phyloP scores from a whole-genome alignment of 1,284 basidiomycete genomes.

The Sanghuangporus weigelae region DNA sequence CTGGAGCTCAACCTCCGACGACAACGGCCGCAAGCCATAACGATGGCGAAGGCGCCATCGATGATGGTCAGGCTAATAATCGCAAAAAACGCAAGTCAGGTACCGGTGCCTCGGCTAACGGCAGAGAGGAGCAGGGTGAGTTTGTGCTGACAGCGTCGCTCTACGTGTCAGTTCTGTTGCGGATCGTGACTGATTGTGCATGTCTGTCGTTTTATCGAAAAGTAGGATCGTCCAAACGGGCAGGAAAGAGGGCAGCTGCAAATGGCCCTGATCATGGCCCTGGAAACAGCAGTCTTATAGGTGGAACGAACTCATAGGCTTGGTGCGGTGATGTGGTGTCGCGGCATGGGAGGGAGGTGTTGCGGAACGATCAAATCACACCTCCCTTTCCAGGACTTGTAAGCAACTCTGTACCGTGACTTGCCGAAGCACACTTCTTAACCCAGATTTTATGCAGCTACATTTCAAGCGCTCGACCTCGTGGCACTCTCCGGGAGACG shows the following conservation, averaged over 20 bases:
- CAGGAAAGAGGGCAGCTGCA: constrained; percentile 1
- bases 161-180: background rate
- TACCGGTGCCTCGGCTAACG: background rate
- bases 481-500: background rate
- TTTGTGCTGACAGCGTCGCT: background rate
- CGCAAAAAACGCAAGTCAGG: constrained; percentile 9
- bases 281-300: background rate
- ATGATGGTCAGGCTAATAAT: background rate
- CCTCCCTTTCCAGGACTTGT: constrained; percentile 12
- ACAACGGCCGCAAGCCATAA: background rate
- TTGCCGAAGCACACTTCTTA: background rate
- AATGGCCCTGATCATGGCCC: background rate
- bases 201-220: background rate
- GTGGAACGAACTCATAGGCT: background rate
- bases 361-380: background rate
- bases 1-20: constrained; percentile 1
- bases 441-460: background rate
- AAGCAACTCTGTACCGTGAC: background rate
- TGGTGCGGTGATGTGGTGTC: constrained; percentile 7
- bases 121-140: constrained; percentile 7
- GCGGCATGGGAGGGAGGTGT: constrained; percentile 3
- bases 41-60: background rate
- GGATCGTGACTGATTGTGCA: background rate
- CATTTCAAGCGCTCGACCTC: background rate
- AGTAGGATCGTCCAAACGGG: constrained; percentile 3